phyloP scores from a whole-genome alignment of 176 grass and related monocot species.

The Carex littledalei region DNA sequence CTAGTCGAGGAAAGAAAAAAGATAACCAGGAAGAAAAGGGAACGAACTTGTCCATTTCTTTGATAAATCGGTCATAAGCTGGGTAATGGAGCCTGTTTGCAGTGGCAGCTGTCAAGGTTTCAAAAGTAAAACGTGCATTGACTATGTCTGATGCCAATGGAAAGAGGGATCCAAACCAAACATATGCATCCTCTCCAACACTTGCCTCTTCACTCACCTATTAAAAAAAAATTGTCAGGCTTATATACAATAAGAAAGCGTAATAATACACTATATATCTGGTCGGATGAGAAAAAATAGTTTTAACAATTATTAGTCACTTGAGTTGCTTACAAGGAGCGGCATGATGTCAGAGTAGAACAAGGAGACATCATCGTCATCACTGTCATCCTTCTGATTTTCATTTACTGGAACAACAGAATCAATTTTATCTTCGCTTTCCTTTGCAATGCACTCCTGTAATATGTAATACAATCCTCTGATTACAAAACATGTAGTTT shows the following conservation, averaged over 20 bases:
- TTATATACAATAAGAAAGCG: neutral
- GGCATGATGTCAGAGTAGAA: conserved; percentile 98
- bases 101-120: conserved; percentile 64
- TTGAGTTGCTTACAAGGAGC: conserved; percentile 55
- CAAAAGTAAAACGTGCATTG: conserved; percentile 85
- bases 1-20: neutral
- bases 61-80: conserved; percentile 88
- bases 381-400: conserved; percentile 31
- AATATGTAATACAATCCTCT: neutral
- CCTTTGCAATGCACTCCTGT: conserved; percentile 75
- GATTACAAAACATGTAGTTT: neutral
- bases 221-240: neutral
- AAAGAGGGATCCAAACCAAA: conserved; percentile 78
- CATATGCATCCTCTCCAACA: conserved; percentile 73
- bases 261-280: neutral
- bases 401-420: conserved; percentile 42
- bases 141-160: conserved; percentile 76
- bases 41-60: conserved; percentile 84
- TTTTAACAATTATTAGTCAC: neutral
- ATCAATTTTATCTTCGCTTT: conserved; percentile 59
- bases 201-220: conserved; percentile 81
- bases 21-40: neutral
- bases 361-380: conserved; percentile 39
- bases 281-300: neutral
- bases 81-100: conserved; percentile 75